A percentile compares a stretch with the other conserved stretches of the same genome.
These are phyloP conservation scores for Chaetoceros muelleri DNA, from an alignment of 108 stramenopile genomes.

Conservation along the genomic window DNA sequence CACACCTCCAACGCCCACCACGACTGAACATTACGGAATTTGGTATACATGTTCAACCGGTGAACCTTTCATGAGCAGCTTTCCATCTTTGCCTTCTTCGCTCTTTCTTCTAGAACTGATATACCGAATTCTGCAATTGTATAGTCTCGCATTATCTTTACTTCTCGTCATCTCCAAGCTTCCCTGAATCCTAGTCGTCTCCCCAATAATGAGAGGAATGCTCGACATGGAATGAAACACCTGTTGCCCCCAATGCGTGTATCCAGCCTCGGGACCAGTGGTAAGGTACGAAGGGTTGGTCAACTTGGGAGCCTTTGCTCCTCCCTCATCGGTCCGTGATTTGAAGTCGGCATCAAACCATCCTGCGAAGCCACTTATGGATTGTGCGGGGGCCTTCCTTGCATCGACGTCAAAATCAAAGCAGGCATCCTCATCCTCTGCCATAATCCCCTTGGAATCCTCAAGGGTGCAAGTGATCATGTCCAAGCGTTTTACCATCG, in stretches of 20 bases:
- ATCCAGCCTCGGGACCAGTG: constrained; percentile 91
- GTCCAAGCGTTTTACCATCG: constrained; percentile 69
- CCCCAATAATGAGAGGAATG: constrained; percentile 55
- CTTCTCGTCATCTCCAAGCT: constrained; percentile 75
- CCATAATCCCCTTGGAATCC: constrained; percentile 73
- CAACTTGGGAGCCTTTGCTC: constrained; percentile 46
- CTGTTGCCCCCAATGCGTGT: constrained; percentile 99
- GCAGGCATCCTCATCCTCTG: constrained; percentile 27
- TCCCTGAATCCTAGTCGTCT: constrained; percentile 65
- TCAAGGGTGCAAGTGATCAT: constrained; percentile 91
- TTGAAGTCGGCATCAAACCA: constrained; percentile 97
- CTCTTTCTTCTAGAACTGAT: constrained; percentile 41
- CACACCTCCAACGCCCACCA: too few relatives aligned
- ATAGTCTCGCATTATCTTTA: constrained; percentile 83
- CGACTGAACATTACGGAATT: constrained; percentile 44
- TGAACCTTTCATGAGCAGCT: constrained; percentile 57
- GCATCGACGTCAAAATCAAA: constrained; percentile 75
- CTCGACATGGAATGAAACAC: constrained; percentile 73
- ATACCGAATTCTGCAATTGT: constrained; percentile 65
- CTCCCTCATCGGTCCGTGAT: constrained; percentile 59
- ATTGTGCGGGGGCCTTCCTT: constrained; percentile 20
- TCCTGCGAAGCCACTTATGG: constrained; percentile 90
- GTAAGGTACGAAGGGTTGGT: constrained; percentile 72
- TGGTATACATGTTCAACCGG: constrained; percentile 61
- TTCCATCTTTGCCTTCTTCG: constrained; percentile 29